Evolutionary conservation across 305 asterid genomes (phyloP), one percentile per base, ranked within the genome.

Genomic region (Petunia hybrid): DNA sequence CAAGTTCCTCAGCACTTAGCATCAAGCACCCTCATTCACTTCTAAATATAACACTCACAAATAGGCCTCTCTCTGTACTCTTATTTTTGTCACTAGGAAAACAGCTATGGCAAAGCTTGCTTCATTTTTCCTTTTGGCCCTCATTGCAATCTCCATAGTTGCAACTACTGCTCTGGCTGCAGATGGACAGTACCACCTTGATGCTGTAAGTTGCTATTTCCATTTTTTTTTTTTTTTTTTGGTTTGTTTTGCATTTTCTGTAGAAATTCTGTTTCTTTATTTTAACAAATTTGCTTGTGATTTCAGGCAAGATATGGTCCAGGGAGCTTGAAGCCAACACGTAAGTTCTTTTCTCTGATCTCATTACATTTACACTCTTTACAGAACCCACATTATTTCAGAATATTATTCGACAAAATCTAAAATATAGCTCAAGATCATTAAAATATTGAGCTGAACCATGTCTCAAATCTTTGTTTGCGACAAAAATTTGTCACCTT

Each of bases 261-360:
- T 2, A 14, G 0, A 2, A 8, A 40, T 10, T 16, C 3, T 56
- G 2, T 4, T 55, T 65, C 39, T 48, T 14, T 8, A 6, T 68
- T 70, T 74, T 78, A 5, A 76, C 41, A 5, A 13, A 14, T 55
- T 12, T 74, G 6, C 8, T 56, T 74, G 5, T 36, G 2, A 22
- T 75, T 79, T 61, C 84, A 85, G 86, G 60, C 85, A 43, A 67
- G 31, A 56, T 81, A 83, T 36, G 88, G 88, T 68, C 84, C 85
- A 3, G 86, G 86, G n/a, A 85, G 86, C 60, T 61, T 85, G 42
- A 83, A 61, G 74, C 42, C 53, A 7, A 6, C 63, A 31, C 83
- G 88, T 85, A 81, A 81, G 88, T 76, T 8, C 13, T 73, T 39
- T 70, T 6, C 7, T 39, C 36, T 35, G 0, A 0, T 43, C 22